Percentiles rank a stretch among this genome's conserved stretches.
Conservation (phyloP, 345 rosid genomes). For the Populus deltoides region DNA sequence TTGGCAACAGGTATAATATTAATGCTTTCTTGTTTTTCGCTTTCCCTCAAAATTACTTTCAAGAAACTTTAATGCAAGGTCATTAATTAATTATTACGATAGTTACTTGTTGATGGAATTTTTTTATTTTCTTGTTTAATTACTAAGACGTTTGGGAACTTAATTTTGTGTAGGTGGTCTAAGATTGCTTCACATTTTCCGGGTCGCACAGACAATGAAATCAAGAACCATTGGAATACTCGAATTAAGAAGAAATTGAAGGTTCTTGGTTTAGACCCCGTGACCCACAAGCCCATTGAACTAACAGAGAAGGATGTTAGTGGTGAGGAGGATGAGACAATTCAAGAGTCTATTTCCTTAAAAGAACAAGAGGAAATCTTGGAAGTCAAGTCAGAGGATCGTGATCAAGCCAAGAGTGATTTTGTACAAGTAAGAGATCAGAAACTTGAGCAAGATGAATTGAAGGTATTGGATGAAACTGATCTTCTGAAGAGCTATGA, state of each 20-base stretch:
- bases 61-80: too few species aligned
- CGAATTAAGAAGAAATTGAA: slow-evolving; percentile 76
- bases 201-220: slow-evolving; percentile 91
- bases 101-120: background rate
- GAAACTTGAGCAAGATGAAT: slow-evolving; percentile 11
- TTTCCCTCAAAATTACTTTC: background rate
- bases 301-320: slow-evolving; percentile 9
- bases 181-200: slow-evolving; percentile 88
- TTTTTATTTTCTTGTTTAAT: background rate
- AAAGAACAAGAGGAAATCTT: slow-evolving; percentile 25
- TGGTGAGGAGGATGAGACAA: slow-evolving; percentile 19
- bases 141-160: background rate
- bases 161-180: slow-evolving; percentile 61
- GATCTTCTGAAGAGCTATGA: slow-evolving; percentile 36
- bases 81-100: too few species aligned
- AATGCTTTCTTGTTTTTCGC: background rate
- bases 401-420: slow-evolving; percentile 6
- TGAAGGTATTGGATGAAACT: slow-evolving; percentile 6
- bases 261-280: slow-evolving; percentile 63
- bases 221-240: slow-evolving; percentile 94
- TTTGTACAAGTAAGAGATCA: slow-evolving; percentile 2
- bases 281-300: slow-evolving; percentile 48
- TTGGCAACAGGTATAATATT: slow-evolving; percentile 65
- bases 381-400: slow-evolving; percentile 17
- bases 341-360: background rate